Percentiles rank a stretch among this genome's conserved stretches.
These are phyloP conservation scores for Haplosporangium gracile DNA, from an alignment of 192 early-diverging fungal species.

Conservation along the genomic window DNA sequence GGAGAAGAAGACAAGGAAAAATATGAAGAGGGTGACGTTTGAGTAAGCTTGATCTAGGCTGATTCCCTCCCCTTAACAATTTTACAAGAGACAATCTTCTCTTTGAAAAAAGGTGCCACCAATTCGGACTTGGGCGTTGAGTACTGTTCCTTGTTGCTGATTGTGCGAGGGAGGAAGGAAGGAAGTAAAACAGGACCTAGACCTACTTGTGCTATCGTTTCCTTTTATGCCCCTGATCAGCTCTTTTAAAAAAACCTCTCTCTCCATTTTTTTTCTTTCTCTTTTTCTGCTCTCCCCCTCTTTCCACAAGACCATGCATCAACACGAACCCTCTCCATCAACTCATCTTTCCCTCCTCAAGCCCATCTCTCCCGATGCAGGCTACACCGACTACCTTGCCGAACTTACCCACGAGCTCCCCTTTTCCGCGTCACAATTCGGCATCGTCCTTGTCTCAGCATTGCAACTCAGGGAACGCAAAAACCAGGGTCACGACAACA, in stretches of 20 bases:
- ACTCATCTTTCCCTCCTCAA: constrained; percentile 5
- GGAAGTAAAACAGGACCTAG: no score
- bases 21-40: background rate
- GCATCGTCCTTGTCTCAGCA: constrained; percentile 23
- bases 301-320: background rate
- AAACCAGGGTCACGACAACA: background rate
- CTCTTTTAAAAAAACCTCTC: background rate
- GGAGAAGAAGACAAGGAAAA: no score
- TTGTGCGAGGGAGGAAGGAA: no score
- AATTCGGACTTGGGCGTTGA: background rate
- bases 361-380: background rate
- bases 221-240: background rate
- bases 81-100: no score
- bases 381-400: constrained; percentile 15
- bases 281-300: background rate
- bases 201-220: background rate
- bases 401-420: constrained; percentile 21
- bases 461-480: background rate
- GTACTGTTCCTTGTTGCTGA: background rate
- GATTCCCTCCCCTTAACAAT: background rate
- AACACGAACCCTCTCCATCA: background rate
- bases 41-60: background rate
- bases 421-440: constrained; percentile 20
- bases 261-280: background rate
- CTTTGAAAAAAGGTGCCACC: background rate